These are phyloP conservation scores for Theobroma cacao DNA, from an alignment of 345 rosid species.

Conservation along the genomic window DNA sequence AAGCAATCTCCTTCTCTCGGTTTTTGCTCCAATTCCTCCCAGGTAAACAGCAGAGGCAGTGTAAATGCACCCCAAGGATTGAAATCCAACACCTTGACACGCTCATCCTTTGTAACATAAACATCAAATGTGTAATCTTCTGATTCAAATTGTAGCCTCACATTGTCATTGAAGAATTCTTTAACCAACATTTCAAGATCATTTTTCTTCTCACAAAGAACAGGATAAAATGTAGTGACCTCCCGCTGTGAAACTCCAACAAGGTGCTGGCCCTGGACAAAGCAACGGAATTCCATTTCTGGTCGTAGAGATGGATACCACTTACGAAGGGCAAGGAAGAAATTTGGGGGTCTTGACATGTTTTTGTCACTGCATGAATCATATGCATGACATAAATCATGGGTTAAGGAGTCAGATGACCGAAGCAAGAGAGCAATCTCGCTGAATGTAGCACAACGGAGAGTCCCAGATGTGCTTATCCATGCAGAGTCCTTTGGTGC, in stretches of 20 bases:
- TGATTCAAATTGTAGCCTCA: conserved; percentile 60
- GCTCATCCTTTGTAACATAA: conserved; percentile 48
- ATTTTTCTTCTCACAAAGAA: conserved; percentile 42
- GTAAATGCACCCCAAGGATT: conserved; percentile 88
- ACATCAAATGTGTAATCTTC: conserved; percentile 69
- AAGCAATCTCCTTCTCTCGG: conserved; percentile 19
- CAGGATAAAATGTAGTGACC: conserved; percentile 71
- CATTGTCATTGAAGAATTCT: conserved; percentile 42
- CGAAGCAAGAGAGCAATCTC: conserved; percentile 68
- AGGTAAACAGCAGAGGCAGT: conserved; percentile 60
- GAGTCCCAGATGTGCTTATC: conserved; percentile 70
- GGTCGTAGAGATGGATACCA: conserved; percentile 67
- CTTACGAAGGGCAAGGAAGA: conserved; percentile 78
- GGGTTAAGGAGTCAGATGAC: conserved; percentile 71
- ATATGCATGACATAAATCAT: conserved; percentile 75
- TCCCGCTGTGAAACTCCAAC: conserved; percentile 77
- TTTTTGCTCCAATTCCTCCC: conserved; percentile 71
- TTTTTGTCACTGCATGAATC: conserved; percentile 58
- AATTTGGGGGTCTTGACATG: conserved; percentile 50
- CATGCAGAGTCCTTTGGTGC: conserved; percentile 91
- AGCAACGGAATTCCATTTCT: conserved; percentile 85
- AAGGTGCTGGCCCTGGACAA: conserved; percentile 32
- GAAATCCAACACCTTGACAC: conserved; percentile 68
- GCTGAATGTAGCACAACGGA: conserved; percentile 61
- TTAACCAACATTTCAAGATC: conserved; percentile 33